A percentile compares a stretch with the other conserved stretches of the same genome.
Conservation (phyloP, 352 stramenopile species). For the Globisporangium cederbergense region DNA sequence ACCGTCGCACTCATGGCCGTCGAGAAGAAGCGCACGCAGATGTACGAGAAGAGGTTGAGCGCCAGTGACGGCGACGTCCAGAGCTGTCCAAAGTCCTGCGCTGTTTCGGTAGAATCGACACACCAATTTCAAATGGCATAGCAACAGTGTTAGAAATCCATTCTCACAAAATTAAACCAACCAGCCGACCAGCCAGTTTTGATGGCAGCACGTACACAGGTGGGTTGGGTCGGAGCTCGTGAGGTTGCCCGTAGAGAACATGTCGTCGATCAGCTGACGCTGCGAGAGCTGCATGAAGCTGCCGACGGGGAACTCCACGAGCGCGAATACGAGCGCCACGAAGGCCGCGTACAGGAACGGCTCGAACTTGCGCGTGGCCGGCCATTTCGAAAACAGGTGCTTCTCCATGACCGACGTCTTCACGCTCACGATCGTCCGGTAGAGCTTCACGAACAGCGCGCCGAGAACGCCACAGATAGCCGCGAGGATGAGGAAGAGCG, state of each 20-base stretch:
- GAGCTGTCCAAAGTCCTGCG: slow-evolving; percentile 38
- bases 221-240: slow-evolving; percentile 30
- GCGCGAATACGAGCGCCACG: slow-evolving; percentile 61
- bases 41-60: slow-evolving; percentile 68
- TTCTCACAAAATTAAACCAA: background rate
- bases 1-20: slow-evolving; percentile 77
- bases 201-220: slow-evolving; percentile 19
- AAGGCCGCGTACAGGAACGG: slow-evolving; percentile 70
- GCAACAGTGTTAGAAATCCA: background rate
- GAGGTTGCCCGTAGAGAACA: slow-evolving; percentile 75
- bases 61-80: slow-evolving; percentile 62
- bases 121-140: no score
- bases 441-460: slow-evolving; percentile 71
- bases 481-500: slow-evolving; percentile 76
- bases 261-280: slow-evolving; percentile 81
- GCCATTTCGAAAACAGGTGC: slow-evolving; percentile 25
- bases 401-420: slow-evolving; percentile 41
- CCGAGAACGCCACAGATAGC: slow-evolving; percentile 81
- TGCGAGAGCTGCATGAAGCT: slow-evolving; percentile 80
- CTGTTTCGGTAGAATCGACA: slow-evolving; percentile 5
- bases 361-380: slow-evolving; percentile 23
- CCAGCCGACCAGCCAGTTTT: background rate
- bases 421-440: slow-evolving; percentile 43
- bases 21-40: slow-evolving; percentile 73
- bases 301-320: slow-evolving; percentile 70